A percentile compares a stretch with the other conserved stretches of the same genome.
Conservation (phyloP, 371 early-diverging fungal species). For the Dichotomocladium elegans region DNA sequence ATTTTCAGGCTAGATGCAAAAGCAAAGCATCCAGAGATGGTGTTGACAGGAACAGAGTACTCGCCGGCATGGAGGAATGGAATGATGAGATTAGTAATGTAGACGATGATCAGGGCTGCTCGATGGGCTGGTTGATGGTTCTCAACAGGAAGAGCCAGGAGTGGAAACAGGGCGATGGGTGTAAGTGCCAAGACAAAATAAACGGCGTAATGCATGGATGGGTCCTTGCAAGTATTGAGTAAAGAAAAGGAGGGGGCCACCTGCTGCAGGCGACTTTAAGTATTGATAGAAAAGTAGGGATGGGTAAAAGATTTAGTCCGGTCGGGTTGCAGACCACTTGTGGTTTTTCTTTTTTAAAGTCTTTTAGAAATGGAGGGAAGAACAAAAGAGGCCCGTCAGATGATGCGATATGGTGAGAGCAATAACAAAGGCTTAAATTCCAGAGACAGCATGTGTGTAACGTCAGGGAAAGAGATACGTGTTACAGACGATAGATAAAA, state of each 20-base stretch:
- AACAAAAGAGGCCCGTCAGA: background rate
- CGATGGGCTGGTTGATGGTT: slow-evolving; percentile 13
- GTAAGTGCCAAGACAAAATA: slow-evolving; percentile 13
- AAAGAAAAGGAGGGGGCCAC: no score
- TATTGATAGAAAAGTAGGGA: no score
- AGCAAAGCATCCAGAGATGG: slow-evolving; percentile 17
- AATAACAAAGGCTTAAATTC: no score
- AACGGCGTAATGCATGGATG: slow-evolving; percentile 8
- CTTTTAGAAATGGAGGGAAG: background rate
- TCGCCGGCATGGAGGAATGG: slow-evolving; percentile 30
- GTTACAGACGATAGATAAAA: slow-evolving; percentile 33
- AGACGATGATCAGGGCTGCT: slow-evolving; percentile 6
- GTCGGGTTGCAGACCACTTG: background rate
- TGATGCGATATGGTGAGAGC: no score
- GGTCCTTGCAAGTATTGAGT: no score
- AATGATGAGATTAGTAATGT: slow-evolving; percentile 18
- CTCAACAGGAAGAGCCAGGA: slow-evolving; percentile 24
- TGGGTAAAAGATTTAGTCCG: no score
- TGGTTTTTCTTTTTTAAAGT: background rate
- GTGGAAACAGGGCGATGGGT: slow-evolving; percentile 21
- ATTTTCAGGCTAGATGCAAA: slow-evolving; percentile 39
- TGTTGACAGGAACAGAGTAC: slow-evolving; percentile 11
- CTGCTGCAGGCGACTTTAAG: no score
- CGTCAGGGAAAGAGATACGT: background rate
- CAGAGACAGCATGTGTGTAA: no score